These are phyloP conservation scores for Cyclostephanos invisitatus DNA, from an alignment of 108 stramenopile genomes.

Conservation along the genomic window DNA sequence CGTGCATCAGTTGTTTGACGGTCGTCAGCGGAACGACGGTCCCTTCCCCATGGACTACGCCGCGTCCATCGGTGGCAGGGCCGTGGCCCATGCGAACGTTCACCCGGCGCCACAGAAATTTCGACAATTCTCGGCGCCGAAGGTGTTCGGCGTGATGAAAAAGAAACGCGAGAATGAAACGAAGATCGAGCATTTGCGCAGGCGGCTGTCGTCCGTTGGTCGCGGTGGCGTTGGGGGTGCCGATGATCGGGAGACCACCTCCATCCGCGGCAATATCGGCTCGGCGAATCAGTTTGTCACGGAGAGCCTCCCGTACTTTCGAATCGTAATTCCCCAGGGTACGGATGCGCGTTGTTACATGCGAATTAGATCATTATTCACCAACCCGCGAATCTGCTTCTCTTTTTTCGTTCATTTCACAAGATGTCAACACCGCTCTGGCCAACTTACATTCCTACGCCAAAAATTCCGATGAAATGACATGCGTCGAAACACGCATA, in stretches of 20 bases:
- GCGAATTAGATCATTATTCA: constrained; percentile 1
- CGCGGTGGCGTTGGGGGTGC: neutral
- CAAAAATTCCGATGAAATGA: constrained; percentile 23
- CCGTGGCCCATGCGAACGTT: constrained; percentile 66
- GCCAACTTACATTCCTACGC: constrained; percentile 61
- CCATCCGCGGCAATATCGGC: constrained; percentile 41
- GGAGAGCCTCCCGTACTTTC: constrained; percentile 62
- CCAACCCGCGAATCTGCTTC: neutral
- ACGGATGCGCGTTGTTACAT: constrained; percentile 5
- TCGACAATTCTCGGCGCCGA: constrained; percentile 75
- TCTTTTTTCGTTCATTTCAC: constrained; percentile 10
- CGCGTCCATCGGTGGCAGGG: constrained; percentile 57
- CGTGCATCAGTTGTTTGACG: constrained; percentile 43
- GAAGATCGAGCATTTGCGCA: constrained; percentile 53
- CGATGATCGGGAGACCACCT: constrained; percentile 15
- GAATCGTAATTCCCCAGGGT: constrained; percentile 56
- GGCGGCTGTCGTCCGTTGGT: constrained; percentile 31
- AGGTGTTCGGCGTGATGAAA: constrained; percentile 64
- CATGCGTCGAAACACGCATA: neutral
- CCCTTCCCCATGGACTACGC: constrained; percentile 65
- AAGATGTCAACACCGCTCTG: constrained; percentile 58
- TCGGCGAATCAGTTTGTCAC: constrained; percentile 58
- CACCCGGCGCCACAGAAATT: constrained; percentile 73
- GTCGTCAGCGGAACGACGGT: constrained; percentile 21
- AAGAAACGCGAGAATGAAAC: constrained; percentile 66